Conservation (phyloP, 306 rosid species). For the Lathyrus tuberosus region DNA sequence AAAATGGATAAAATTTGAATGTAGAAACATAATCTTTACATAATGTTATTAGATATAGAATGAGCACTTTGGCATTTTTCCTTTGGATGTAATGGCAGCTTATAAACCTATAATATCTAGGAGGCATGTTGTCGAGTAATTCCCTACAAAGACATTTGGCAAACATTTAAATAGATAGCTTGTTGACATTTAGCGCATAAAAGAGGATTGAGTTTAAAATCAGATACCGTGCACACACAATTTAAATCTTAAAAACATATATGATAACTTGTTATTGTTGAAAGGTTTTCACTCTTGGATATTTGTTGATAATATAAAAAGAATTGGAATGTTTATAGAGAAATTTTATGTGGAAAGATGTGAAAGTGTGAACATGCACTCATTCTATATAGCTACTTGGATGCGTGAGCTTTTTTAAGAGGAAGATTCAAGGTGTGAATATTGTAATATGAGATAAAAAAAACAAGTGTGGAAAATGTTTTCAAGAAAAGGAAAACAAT, state of each 20-base stretch:
- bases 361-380: not conserved
- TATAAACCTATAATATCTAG: constrained; percentile 83
- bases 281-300: constrained; percentile 7
- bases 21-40: constrained; percentile 25
- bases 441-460: too few relatives aligned
- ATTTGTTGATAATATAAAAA: not conserved
- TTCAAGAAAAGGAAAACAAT: too few relatives aligned
- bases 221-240: not conserved
- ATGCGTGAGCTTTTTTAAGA: too few relatives aligned
- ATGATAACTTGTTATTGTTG: constrained; percentile 13
- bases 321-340: not conserved
- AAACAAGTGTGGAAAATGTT: too few relatives aligned
- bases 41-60: constrained; percentile 52
- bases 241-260: constrained; percentile 1
- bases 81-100: constrained; percentile 95
- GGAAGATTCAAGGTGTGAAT: too few relatives aligned
- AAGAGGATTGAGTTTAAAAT: constrained; percentile 57
- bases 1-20: constrained; percentile 9
- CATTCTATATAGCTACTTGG: not conserved
- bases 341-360: not conserved
- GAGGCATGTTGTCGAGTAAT: constrained; percentile 68
- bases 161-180: constrained; percentile 64
- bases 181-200: constrained; percentile 49
- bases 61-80: constrained; percentile 91
- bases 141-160: constrained; percentile 71